Conservation (phyloP, 441 rosid genomes). For the Mallotus japonicus region DNA sequence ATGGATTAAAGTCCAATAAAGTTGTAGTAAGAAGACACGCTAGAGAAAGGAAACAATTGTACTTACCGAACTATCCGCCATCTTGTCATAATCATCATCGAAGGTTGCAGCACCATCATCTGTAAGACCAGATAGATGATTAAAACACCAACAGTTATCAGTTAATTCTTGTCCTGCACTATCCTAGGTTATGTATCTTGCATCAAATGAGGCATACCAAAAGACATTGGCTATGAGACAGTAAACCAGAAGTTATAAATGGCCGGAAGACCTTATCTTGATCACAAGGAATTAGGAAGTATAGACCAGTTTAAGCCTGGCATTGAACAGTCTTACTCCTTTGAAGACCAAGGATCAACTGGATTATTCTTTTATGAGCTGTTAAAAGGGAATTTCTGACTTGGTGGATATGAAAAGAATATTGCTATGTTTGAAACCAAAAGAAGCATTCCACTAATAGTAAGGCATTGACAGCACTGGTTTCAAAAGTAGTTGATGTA, state of each 20-base stretch:
- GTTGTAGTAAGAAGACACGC: background rate
- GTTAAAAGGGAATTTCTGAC: background rate
- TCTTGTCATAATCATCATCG: constrained; percentile 52
- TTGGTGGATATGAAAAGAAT: background rate
- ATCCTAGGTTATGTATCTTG: background rate
- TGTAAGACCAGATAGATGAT: constrained; percentile 28
- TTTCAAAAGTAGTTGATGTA: background rate
- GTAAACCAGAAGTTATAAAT: background rate
- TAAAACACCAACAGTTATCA: constrained; percentile 6
- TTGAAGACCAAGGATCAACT: background rate
- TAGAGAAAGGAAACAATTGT: background rate
- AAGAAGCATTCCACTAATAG: background rate
- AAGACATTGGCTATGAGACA: background rate
- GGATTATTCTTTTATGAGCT: background rate
- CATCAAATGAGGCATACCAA: background rate
- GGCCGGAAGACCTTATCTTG: background rate
- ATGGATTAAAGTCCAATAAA: background rate
- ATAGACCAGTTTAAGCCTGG: background rate
- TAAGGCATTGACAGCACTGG: background rate
- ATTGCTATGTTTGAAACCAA: background rate
- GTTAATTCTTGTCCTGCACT: background rate
- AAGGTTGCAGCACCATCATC: constrained; percentile 47
- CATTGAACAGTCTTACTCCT: background rate
- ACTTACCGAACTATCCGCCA: constrained; percentile 47
- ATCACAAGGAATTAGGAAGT: background rate